Percentiles rank a stretch among this genome's conserved stretches.
These are phyloP conservation scores for Apostasia shenzhenica DNA, from an alignment of 106 monocot species.

Conservation along the genomic window DNA sequence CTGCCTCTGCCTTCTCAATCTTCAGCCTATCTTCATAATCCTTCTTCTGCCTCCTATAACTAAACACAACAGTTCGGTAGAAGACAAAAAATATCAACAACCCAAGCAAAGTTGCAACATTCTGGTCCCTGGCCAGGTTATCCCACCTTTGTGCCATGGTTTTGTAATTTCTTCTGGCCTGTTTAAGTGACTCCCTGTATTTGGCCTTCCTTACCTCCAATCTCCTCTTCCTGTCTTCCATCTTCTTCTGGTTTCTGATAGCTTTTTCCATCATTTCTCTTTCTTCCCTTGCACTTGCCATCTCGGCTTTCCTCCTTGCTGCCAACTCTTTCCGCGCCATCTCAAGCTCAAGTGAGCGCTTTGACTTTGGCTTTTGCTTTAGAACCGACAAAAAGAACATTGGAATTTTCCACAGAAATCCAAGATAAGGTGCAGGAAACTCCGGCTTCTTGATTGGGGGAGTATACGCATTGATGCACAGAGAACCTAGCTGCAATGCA, in stretches of 20 bases:
- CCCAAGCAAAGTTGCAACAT: conserved; percentile 52
- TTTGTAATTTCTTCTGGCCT: conserved; percentile 57
- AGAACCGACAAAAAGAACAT: conserved; percentile 11
- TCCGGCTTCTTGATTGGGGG: conserved; percentile 66
- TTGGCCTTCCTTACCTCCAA: conserved; percentile 40
- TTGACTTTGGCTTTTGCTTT: conserved; percentile 48
- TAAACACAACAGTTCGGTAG: conserved; percentile 68
- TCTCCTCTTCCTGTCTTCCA: conserved; percentile 44
- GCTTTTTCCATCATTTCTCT: conserved; percentile 49
- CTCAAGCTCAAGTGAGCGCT: conserved; percentile 55
- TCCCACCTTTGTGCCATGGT: conserved; percentile 58
- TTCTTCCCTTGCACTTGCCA: conserved; percentile 41
- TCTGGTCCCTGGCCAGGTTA: conserved; percentile 48
- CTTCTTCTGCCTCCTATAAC: conserved; percentile 74
- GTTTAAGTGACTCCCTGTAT: conserved; percentile 46
- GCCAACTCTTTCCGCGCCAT: conserved; percentile 42
- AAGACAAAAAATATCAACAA: conserved; percentile 57
- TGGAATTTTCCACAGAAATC: conserved; percentile 28
- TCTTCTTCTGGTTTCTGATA: conserved; percentile 44
- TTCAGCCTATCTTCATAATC: conserved; percentile 82
- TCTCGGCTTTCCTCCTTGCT: conserved; percentile 34
- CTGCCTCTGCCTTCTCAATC: conserved; percentile 79
- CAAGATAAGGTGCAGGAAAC: conserved; percentile 46
- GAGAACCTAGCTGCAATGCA: conserved; percentile 29
- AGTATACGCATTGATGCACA: conserved; percentile 72